Base-by-base conservation (phyloP, 192 early-diverging fungal genomes). In the Chytriomyces sp. region DNA sequence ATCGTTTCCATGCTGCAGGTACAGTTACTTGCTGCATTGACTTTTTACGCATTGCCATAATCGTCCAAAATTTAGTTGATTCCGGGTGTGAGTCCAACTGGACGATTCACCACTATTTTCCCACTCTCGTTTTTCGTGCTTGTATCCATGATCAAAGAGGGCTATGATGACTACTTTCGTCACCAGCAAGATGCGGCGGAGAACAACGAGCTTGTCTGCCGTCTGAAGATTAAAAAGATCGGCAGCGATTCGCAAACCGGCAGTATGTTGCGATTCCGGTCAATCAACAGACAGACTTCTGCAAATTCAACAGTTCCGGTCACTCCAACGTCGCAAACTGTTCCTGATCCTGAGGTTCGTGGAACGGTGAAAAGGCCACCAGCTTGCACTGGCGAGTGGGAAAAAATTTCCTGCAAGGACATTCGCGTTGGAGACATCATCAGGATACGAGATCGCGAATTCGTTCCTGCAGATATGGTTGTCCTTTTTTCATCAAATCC, bases 1-100 rank as follows among this genome's bases (percentile, higher is more conserved):
- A 92, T 97, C 72, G 95, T 93, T 10, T 92, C 92, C 6, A 89
- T 90, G 55, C 94, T 97, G 52, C 94, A 96, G 82, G 91, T 92
- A 25, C 10, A 12, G 4, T 52, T 14, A 25, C 17, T 41, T 25
- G 2, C 36, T 19, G 14, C 61, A 41, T 22, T 63, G 61, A 12
- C 32, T 63, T 63, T 63, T 63, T 38, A 17, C 2, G 14, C 14
- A 44, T 44, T 44, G 36, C 28, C 12, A 36, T 38, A 37, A 6
- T 28, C n/a, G 37, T 62, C 26, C 7, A 22, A 19, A 8, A 26
- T 22, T 39, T n/a, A 75, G 74, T 14, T 76, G 3, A 78, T 89
- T n/a, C 85, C 89, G 0, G 85, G 84, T 8, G 89, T 89, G 82
- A 87, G 86, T 39, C 91, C 92, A 1, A 94, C 92, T 1, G 92